phyloP scores from a whole-genome alignment of 2,329 filamentous ascomycete species.

The Colletotrichum sp. region DNA sequence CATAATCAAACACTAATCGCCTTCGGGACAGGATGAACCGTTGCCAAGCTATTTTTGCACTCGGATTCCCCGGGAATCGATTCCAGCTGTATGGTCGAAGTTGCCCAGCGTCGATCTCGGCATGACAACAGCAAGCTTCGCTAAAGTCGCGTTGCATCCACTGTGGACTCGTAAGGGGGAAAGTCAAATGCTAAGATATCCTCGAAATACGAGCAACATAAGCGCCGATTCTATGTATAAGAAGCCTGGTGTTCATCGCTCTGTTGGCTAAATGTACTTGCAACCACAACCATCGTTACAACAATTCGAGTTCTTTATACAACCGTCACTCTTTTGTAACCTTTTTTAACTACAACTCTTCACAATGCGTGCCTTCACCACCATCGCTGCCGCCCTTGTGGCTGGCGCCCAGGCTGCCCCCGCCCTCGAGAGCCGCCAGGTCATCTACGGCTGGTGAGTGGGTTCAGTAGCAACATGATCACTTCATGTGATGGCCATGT shows the following conservation, averaged over 20 bases:
- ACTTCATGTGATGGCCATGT: background rate
- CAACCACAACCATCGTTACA: background rate
- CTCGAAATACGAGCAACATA: background rate
- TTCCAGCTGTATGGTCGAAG: background rate
- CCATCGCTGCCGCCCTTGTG: background rate
- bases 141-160: background rate
- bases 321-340: background rate
- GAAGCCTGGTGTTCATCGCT: background rate
- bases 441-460: conserved; percentile 4
- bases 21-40: background rate
- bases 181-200: background rate
- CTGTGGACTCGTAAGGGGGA: background rate
- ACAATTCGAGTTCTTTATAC: background rate
- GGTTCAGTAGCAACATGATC: background rate
- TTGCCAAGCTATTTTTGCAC: background rate
- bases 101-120: background rate
- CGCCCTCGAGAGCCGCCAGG: background rate
- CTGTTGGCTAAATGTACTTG: accelerated
- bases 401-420: conserved; percentile 4
- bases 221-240: background rate
- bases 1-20: background rate
- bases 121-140: background rate
- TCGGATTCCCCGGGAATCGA: background rate
- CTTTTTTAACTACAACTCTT: background rate
- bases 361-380: background rate